Conservation (phyloP, 371 early-diverging fungal genomes). For the Scutellospora calospora region DNA sequence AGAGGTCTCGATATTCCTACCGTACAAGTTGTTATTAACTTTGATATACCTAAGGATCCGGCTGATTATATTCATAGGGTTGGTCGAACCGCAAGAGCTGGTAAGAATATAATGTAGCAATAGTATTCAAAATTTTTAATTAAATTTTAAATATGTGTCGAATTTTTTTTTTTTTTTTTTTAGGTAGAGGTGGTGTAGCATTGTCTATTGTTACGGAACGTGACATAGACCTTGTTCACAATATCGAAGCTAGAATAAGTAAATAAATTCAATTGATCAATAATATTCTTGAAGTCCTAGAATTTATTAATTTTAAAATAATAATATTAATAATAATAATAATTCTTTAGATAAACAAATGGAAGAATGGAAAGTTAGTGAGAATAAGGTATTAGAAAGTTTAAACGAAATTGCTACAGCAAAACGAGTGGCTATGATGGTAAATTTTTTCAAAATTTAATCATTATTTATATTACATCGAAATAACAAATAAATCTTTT, state of each 20-base stretch:
- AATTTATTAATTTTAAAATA: neutral
- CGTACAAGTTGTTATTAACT: conserved; percentile 95
- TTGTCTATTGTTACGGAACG: conserved; percentile 93
- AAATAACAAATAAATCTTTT: neutral
- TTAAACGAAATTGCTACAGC: conserved; percentile 89
- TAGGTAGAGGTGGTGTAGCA: conserved; percentile 82
- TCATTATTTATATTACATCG: neutral
- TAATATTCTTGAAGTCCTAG: too few species aligned
- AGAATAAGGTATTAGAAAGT: conserved; percentile 81
- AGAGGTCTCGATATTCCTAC: conserved; percentile 99
- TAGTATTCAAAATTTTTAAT: neutral
- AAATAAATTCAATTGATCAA: conserved; percentile 41
- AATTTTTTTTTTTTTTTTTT: neutral
- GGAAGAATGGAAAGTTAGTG: conserved; percentile 77
- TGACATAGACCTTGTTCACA: conserved; percentile 88
- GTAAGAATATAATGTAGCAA: conserved; percentile 42
- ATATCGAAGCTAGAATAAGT: conserved; percentile 86
- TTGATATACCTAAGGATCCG: conserved; percentile 97
- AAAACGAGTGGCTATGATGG: conserved; percentile 90
- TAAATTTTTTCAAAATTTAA: conserved; percentile 48
- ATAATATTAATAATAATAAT: neutral
- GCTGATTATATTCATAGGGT: conserved; percentile 99
- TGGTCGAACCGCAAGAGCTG: conserved; percentile 99
- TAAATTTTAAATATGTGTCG: neutral
- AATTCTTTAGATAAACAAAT: conserved; percentile 74